A percentile compares a stretch with the other conserved stretches of the same genome.
These are phyloP conservation scores for Gelatoporia subvermispora DNA, from an alignment of 768 basidiomycete genomes.

Conservation along the genomic window DNA sequence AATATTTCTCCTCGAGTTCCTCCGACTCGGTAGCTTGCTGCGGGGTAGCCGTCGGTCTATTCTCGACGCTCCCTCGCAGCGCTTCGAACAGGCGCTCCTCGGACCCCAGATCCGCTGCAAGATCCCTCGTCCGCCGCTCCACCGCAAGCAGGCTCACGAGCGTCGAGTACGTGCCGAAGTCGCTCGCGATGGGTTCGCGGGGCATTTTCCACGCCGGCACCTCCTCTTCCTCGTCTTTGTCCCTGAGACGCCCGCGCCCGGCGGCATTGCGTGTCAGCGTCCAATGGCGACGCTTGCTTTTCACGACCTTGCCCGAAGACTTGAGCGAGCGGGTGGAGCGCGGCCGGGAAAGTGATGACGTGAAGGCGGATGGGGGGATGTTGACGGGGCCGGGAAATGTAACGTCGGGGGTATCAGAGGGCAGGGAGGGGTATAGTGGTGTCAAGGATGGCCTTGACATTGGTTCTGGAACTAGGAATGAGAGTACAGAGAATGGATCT, in stretches of 20 bases:
- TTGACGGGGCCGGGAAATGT: slow-evolving; percentile 25
- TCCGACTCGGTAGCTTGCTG: slow-evolving; percentile 12
- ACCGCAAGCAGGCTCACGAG: slow-evolving; percentile 38
- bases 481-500: slow-evolving; percentile 69
- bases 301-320: not conserved
- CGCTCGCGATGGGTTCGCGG: slow-evolving; percentile 49
- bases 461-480: slow-evolving; percentile 55
- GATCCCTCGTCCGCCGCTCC: slow-evolving; percentile 12
- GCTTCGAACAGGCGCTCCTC: slow-evolving; percentile 23
- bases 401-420: slow-evolving; percentile 19
- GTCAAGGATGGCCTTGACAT: slow-evolving; percentile 49
- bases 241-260: slow-evolving; percentile 41
- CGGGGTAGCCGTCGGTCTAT: slow-evolving; percentile 1
- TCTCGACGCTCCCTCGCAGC: slow-evolving; percentile 16
- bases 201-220: slow-evolving; percentile 41
- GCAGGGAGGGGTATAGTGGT: slow-evolving; percentile 47
- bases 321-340: not conserved
- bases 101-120: slow-evolving; percentile 20
- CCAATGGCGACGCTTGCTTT: slow-evolving; percentile 53
- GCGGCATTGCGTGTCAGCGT: slow-evolving; percentile 47
- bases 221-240: slow-evolving; percentile 45
- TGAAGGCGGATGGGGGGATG: slow-evolving; percentile 14
- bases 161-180: slow-evolving; percentile 59
- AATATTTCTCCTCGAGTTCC: slow-evolving; percentile 33
- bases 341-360: not conserved